Conservation (phyloP, 2,329 filamentous ascomycete species). For the Neofusicoccum umdonicola region DNA sequence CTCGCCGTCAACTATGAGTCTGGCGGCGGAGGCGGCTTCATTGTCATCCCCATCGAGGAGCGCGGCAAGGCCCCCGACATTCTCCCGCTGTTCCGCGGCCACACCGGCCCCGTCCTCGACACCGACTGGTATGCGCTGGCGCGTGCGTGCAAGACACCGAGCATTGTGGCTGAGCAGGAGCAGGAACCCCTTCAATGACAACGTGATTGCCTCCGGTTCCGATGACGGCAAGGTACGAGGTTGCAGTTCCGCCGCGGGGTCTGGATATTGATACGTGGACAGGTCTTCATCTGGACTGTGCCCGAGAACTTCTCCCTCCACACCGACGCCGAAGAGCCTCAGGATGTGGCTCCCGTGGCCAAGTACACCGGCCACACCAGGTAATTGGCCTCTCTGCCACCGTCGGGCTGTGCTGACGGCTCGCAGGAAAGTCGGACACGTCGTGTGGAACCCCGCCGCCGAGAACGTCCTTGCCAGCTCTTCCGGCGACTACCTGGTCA, state of each 20-base stretch:
- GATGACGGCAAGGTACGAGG: constrained; percentile 79
- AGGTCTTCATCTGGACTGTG: constrained; percentile 91
- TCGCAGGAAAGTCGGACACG: constrained; percentile 89
- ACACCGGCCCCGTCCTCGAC: constrained; percentile 92
- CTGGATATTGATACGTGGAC: constrained; percentile 28
- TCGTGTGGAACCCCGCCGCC: constrained; percentile 94
- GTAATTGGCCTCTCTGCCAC: constrained; percentile 43
- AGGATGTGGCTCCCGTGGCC: constrained; percentile 75
- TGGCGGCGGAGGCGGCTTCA: constrained; percentile 92
- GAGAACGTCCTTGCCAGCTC: constrained; percentile 94
- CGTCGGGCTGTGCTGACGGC: constrained; percentile 21
- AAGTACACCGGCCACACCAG: constrained; percentile 85
- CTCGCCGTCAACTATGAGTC: constrained; percentile 98
- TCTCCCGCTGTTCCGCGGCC: constrained; percentile 91
- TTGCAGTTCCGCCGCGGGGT: background rate
- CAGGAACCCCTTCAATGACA: constrained; percentile 96
- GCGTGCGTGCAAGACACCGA: background rate
- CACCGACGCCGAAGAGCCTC: constrained; percentile 77
- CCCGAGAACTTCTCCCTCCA: constrained; percentile 82
- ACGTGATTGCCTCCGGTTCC: constrained; percentile 85
- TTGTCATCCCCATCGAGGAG: constrained; percentile 88
- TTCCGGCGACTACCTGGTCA: constrained; percentile 91
- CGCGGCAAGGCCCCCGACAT: constrained; percentile 87
- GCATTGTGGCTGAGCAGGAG: constrained; percentile 15
- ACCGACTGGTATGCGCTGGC: constrained; percentile 74